Conservation (phyloP, 495 filamentous ascomycete genomes). For the Bombardia bombarda region DNA sequence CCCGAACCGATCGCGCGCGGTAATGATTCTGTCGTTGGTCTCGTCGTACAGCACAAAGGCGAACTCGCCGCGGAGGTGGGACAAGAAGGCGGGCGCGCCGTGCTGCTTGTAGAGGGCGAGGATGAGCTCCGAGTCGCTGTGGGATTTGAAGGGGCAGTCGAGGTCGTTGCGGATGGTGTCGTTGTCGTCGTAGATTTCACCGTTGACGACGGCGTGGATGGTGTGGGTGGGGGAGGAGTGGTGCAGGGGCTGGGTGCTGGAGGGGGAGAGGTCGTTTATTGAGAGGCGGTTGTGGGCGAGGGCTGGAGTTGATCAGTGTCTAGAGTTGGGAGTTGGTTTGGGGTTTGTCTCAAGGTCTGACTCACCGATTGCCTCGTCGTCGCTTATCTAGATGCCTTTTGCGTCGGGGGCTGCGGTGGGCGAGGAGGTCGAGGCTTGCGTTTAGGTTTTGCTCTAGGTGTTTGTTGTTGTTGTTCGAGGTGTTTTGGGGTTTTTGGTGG, state of each 20-base stretch:
- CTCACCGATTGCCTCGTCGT: constrained; percentile 16
- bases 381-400: constrained; percentile 36
- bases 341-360: too few species aligned
- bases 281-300: constrained; percentile 30
- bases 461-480: not conserved
- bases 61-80: constrained; percentile 44
- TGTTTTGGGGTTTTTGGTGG: not conserved
- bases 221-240: constrained; percentile 14
- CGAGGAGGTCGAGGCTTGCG: constrained; percentile 29
- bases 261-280: constrained; percentile 42
- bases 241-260: constrained; percentile 41
- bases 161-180: constrained; percentile 31
- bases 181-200: constrained; percentile 48
- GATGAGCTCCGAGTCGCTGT: constrained; percentile 41
- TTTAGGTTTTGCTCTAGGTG: constrained; percentile 2
- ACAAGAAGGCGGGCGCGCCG: constrained; percentile 32
- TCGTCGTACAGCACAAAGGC: constrained; percentile 41
- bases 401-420: constrained; percentile 43
- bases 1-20: constrained; percentile 43
- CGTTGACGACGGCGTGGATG: constrained; percentile 47
- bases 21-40: constrained; percentile 28
- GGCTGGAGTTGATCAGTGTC: too few species aligned
- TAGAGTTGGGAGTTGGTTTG: too few species aligned
- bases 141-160: constrained; percentile 29
- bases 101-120: constrained; percentile 43